A percentile compares a stretch with the other conserved stretches of the same genome.
Conservation (phyloP, 495 filamentous ascomycete species). For the Aspergillus sparsus region DNA sequence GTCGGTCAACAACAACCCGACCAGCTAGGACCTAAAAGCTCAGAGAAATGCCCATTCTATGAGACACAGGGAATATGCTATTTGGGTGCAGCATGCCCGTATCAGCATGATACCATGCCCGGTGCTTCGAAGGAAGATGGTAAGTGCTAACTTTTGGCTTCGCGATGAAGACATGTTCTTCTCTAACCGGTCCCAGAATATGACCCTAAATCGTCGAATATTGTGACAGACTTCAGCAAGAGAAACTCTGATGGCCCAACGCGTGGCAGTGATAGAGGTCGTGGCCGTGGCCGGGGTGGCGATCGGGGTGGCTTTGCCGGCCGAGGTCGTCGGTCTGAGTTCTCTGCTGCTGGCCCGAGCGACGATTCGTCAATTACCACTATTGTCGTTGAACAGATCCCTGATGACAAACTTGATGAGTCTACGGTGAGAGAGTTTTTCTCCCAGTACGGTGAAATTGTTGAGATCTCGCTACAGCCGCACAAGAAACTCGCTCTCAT, state of each 20-base stretch:
- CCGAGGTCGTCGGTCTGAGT: slow-evolving; percentile 61
- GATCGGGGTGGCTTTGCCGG: slow-evolving; percentile 47
- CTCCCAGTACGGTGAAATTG: slow-evolving; percentile 76
- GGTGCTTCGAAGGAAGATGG: slow-evolving; percentile 54
- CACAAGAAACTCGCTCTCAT: slow-evolving; percentile 79
- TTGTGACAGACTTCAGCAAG: slow-evolving; percentile 42
- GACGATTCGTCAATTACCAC: slow-evolving; percentile 73
- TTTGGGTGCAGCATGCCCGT: slow-evolving; percentile 73
- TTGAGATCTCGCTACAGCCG: slow-evolving; percentile 70
- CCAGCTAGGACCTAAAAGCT: slow-evolving; percentile 41
- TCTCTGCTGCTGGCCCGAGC: slow-evolving; percentile 75
- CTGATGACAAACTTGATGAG: slow-evolving; percentile 80
- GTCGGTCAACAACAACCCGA: slow-evolving; percentile 33
- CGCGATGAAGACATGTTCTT: background rate
- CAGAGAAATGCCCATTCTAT: slow-evolving; percentile 77
- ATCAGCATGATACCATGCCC: slow-evolving; percentile 73
- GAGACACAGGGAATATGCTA: slow-evolving; percentile 87
- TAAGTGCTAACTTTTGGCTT: slow-evolving; percentile 27
- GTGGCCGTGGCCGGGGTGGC: slow-evolving; percentile 52
- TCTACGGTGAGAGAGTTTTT: slow-evolving; percentile 78
- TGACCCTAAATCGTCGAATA: slow-evolving; percentile 70
- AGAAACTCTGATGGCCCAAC: slow-evolving; percentile 23
- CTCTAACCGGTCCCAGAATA: slow-evolving; percentile 63
- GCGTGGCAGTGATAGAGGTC: slow-evolving; percentile 43
- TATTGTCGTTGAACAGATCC: slow-evolving; percentile 91